A percentile compares a stretch with the other conserved stretches of the same genome.
phyloP scores from a whole-genome alignment of 1,284 basidiomycete species.

The Ceratobasidium sp. region DNA sequence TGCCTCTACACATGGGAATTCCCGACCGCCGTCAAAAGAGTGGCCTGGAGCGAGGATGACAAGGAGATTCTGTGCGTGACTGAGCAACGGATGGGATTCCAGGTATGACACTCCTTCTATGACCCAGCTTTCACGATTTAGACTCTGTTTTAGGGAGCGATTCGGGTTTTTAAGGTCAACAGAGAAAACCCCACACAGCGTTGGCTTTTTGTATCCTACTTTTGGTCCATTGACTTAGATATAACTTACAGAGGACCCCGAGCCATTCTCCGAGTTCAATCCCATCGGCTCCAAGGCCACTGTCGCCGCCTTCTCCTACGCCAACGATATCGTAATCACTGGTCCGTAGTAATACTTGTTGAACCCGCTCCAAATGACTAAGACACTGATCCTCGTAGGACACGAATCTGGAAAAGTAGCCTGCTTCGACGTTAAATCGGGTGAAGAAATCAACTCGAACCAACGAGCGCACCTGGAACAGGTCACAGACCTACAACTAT shows the following conservation, averaged over 20 bases:
- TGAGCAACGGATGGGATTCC: conserved; percentile 95
- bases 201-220: too few species aligned
- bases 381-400: conserved; percentile 51
- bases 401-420: conserved; percentile 97
- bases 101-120: conserved; percentile 53
- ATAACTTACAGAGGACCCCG: conserved; percentile 71
- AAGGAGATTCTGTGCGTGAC: conserved; percentile 91
- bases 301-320: conserved; percentile 90
- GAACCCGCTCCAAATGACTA: neutral
- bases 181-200: conserved; percentile 81
- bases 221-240: too few species aligned
- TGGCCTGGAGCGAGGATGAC: conserved; percentile 90
- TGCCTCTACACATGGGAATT: conserved; percentile 97
- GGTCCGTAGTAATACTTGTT: conserved; percentile 54
- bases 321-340: conserved; percentile 86
- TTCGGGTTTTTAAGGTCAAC: conserved; percentile 91
- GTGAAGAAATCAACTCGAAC: conserved; percentile 84
- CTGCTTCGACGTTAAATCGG: conserved; percentile 88
- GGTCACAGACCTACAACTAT: conserved; percentile 94
- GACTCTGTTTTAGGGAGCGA: conserved; percentile 64
- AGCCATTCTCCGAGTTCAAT: conserved; percentile 84
- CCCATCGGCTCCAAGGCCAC: conserved; percentile 94
- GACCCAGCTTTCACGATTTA: conserved; percentile 36
- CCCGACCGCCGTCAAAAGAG: conserved; percentile 96
- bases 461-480: conserved; percentile 87